Conservation (phyloP, 163 green algal species). For the Volvox carteri region DNA sequence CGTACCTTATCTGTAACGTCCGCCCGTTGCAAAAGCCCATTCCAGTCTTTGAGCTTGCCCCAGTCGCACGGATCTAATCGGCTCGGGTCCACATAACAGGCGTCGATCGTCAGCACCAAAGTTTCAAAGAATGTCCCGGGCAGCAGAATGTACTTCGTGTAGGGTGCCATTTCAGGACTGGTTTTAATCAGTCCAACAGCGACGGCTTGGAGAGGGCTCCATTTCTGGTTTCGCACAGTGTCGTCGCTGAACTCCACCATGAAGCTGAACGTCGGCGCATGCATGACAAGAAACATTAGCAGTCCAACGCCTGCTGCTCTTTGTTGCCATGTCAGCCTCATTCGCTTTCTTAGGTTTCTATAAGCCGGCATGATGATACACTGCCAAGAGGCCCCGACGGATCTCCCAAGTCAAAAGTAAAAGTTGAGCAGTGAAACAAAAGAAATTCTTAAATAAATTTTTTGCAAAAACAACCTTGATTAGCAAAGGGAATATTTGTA, state of each 20-base stretch:
- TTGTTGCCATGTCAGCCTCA: not conserved
- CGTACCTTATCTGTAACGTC: not conserved
- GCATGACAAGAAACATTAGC: not conserved
- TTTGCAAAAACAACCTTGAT: not conserved
- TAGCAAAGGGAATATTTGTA: not conserved
- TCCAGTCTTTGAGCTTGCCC: not conserved
- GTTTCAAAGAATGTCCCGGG: constrained; percentile 11
- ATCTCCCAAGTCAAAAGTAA: not conserved
- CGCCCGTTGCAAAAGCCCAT: not conserved
- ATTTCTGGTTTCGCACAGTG: not conserved
- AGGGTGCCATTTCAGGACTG: not conserved
- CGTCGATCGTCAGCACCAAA: not conserved
- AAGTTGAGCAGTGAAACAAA: no score
- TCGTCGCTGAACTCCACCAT: constrained; percentile 32
- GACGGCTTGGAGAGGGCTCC: not conserved
- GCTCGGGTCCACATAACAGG: constrained; percentile 4
- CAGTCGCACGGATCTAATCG: not conserved
- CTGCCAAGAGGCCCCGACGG: no score
- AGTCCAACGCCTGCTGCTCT: not conserved
- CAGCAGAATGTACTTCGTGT: not conserved
- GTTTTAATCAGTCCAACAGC: constrained; percentile 7
- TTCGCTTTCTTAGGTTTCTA: not conserved
- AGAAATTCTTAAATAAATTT: not conserved
- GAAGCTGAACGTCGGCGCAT: constrained; percentile 28
- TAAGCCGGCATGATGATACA: not conserved